These are phyloP conservation scores for Wallacemonas sp. DNA, from an alignment of 208 protist genomes.

Conservation along the genomic window DNA sequence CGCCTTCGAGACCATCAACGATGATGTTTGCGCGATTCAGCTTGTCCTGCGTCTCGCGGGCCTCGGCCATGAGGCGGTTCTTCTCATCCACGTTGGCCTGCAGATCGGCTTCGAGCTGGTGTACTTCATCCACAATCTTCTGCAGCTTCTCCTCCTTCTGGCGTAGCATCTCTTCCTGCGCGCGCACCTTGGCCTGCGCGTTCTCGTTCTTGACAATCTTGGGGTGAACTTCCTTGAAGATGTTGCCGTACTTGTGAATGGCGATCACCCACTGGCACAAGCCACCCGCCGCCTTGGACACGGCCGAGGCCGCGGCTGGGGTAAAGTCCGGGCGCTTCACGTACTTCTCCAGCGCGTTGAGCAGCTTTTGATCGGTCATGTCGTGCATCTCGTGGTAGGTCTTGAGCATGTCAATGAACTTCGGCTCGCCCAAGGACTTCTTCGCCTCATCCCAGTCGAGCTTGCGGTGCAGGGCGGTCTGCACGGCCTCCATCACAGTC, in stretches of 20 bases:
- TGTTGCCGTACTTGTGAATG: conserved; percentile 97
- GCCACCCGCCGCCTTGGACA: conserved; percentile 95
- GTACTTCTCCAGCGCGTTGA: conserved; percentile 96
- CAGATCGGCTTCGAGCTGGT: conserved; percentile 90
- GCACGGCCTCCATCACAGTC: conserved; percentile 96
- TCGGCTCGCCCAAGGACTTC: conserved; percentile 94
- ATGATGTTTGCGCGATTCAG: conserved; percentile 96
- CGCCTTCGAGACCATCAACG: conserved; percentile 96
- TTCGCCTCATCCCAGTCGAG: conserved; percentile 97
- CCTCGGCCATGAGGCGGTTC: conserved; percentile 91
- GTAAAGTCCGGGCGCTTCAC: conserved; percentile 94
- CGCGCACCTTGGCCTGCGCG: conserved; percentile 90
- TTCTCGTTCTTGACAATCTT: conserved; percentile 96
- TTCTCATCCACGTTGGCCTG: conserved; percentile 91
- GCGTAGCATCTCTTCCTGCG: conserved; percentile 94
- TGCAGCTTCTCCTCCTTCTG: conserved; percentile 93
- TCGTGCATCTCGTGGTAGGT: conserved; percentile 96
- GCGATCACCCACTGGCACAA: conserved; percentile 98
- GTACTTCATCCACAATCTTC: conserved; percentile 93
- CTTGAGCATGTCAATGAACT: conserved; percentile 96
- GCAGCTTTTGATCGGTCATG: conserved; percentile 94
- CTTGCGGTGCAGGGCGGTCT: conserved; percentile 93
- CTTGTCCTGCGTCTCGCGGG: conserved; percentile 96
- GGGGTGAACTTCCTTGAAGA: conserved; percentile 97
- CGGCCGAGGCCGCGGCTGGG: conserved; percentile 82